These are phyloP conservation scores for Ophiostoma pallidulum DNA, from an alignment of 2,329 filamentous ascomycete species.

Conservation along the genomic window DNA sequence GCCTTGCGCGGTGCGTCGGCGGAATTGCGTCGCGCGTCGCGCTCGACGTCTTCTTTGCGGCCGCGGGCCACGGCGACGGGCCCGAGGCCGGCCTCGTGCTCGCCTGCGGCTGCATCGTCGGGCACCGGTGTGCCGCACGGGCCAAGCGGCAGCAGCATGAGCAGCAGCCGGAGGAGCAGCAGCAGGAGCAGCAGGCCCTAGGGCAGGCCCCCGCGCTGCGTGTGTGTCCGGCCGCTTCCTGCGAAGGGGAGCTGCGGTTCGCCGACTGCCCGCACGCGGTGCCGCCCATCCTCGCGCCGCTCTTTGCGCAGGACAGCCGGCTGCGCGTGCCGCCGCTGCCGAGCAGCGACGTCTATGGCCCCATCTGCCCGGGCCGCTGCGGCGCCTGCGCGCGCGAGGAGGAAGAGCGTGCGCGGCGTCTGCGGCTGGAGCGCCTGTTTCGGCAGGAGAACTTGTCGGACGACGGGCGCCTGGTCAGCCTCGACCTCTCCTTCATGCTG, in stretches of 20 bases:
- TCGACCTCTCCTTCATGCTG: no score
- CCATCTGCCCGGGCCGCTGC: no score
- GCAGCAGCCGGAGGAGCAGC: no score
- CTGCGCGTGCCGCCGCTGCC: neutral
- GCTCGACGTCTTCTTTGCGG: neutral
- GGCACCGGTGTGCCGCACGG: neutral
- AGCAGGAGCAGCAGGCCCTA: no score
- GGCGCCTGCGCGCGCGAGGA: no score
- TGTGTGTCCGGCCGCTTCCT: no score
- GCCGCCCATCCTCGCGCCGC: neutral
- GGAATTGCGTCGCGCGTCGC: neutral
- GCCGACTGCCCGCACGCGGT: neutral
- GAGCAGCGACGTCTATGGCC: neutral
- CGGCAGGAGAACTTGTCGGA: no score
- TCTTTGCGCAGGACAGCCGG: neutral
- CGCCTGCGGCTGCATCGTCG: neutral
- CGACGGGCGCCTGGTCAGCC: no score
- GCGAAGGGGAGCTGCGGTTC: no score
- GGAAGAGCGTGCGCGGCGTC: no score
- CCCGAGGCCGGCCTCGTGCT: neutral
- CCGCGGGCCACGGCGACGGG: neutral
- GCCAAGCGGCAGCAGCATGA: neutral
- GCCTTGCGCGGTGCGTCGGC: neutral
- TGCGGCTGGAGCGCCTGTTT: no score
- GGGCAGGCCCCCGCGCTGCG: no score